Evolutionary conservation across 257 asterid genomes (phyloP).

Genomic region (Penstemon barbatus): DNA sequence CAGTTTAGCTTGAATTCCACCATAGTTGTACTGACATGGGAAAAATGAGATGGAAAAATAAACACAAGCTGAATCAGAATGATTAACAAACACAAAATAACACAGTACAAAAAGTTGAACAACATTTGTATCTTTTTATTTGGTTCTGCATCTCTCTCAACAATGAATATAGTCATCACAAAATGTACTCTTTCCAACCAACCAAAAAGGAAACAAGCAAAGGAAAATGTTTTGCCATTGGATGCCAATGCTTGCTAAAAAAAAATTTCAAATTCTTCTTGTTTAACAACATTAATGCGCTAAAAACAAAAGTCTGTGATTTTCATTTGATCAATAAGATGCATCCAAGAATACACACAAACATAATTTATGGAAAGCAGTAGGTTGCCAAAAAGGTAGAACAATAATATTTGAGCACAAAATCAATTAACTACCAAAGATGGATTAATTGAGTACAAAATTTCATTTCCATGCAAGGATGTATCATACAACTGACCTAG

Average conservation of each 20-base stretch:
- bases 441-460: background rate
- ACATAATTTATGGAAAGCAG: background rate
- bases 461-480: background rate
- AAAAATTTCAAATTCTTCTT: background rate
- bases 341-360: background rate
- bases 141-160: background rate
- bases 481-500: background rate
- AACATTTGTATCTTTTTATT: background rate
- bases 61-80: constrained; percentile 23
- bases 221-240: background rate
- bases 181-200: background rate
- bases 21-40: constrained; percentile 72
- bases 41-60: constrained; percentile 12
- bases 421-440: background rate
- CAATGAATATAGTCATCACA: constrained; percentile 1
- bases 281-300: constrained; percentile 4
- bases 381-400: background rate
- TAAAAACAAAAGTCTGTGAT: background rate
- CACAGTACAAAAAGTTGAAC: background rate
- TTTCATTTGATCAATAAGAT: constrained; percentile 19
- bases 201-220: constrained; percentile 4
- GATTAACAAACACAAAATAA: constrained; percentile 2
- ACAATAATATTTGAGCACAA: background rate
- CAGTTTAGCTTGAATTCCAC: constrained; percentile 82
- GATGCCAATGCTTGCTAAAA: background rate